Conservation (phyloP, 805 yeast genomes). For the Metschnikowia colocasiae region DNA sequence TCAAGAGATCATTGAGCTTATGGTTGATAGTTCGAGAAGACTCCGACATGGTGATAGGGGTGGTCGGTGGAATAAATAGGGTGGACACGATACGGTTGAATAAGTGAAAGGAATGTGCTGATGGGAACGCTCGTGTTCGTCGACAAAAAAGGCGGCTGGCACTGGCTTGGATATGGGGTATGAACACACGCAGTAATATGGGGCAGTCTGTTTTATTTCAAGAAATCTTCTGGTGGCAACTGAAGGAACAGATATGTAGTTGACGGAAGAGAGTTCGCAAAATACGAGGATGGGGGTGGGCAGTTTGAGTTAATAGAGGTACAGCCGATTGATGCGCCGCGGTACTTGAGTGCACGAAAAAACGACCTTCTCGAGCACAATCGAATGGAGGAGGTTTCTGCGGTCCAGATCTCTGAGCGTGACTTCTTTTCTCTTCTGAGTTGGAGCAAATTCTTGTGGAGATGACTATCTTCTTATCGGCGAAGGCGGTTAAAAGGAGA, state of each 20-base stretch:
- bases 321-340: not conserved
- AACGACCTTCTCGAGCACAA: not conserved
- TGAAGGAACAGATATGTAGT: not conserved
- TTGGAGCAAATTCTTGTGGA: too few relatives aligned
- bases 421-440: not conserved
- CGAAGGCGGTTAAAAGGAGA: not conserved
- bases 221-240: not conserved
- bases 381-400: not conserved
- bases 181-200: not conserved
- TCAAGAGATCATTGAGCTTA: constrained; percentile 40
- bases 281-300: constrained; percentile 3
- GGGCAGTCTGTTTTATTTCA: not conserved
- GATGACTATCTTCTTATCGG: too few relatives aligned
- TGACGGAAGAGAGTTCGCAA: constrained; percentile 1
- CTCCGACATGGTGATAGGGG: constrained; percentile 28
- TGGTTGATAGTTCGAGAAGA: constrained; percentile 42
- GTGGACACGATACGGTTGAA: not conserved
- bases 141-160: not conserved
- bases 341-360: constrained; percentile 2
- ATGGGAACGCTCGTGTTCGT: not conserved
- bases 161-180: not conserved
- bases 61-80: not conserved
- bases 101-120: not conserved
- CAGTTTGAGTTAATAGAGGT: not conserved
- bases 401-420: not conserved